Percentiles rank a stretch among this genome's conserved stretches.
phyloP scores from a whole-genome alignment of 2,329 filamentous ascomycete species.

The Alternaria panax region DNA sequence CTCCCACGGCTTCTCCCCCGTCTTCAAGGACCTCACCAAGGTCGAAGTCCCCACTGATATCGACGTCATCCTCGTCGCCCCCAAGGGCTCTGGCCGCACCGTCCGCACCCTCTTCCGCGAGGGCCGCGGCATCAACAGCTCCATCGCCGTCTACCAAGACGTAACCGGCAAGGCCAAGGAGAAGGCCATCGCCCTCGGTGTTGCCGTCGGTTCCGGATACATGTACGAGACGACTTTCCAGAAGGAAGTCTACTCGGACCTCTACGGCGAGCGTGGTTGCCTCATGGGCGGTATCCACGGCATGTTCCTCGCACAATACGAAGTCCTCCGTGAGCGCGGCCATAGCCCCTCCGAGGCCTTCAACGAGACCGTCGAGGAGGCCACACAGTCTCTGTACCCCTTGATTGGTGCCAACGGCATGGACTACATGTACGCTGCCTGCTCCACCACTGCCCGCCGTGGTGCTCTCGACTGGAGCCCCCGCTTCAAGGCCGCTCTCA shows the following conservation, averaged over 20 bases:
- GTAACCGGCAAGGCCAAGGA: slow-evolving; percentile 98
- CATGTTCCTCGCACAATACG: slow-evolving; percentile 99
- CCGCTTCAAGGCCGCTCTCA: slow-evolving; percentile 96
- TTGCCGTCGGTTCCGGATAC: slow-evolving; percentile 96
- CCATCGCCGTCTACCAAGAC: slow-evolving; percentile 97
- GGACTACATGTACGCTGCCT: slow-evolving; percentile 99
- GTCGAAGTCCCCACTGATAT: slow-evolving; percentile 95
- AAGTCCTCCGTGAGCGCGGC: slow-evolving; percentile 98
- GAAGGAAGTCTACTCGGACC: slow-evolving; percentile 99
- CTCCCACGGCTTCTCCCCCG: slow-evolving; percentile 99
- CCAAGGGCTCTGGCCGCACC: slow-evolving; percentile 98
- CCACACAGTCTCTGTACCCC: slow-evolving; percentile 96
- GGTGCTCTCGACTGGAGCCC: slow-evolving; percentile 99
- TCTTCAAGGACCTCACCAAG: slow-evolving; percentile 99
- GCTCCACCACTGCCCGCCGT: slow-evolving; percentile 97
- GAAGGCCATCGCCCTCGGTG: slow-evolving; percentile 95
- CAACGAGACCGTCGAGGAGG: slow-evolving; percentile 99
- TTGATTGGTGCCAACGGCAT: slow-evolving; percentile 97
- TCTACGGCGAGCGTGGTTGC: slow-evolving; percentile 99
- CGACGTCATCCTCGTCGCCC: slow-evolving; percentile 98
- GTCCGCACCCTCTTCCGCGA: slow-evolving; percentile 99
- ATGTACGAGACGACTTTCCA: slow-evolving; percentile 99
- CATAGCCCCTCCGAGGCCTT: slow-evolving; percentile 98
- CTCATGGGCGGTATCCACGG: slow-evolving; percentile 99
- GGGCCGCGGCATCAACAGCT: slow-evolving; percentile 99